Evolutionary conservation across 495 filamentous ascomycete species (phyloP).

Genomic region (Schizothecium vesticola): DNA sequence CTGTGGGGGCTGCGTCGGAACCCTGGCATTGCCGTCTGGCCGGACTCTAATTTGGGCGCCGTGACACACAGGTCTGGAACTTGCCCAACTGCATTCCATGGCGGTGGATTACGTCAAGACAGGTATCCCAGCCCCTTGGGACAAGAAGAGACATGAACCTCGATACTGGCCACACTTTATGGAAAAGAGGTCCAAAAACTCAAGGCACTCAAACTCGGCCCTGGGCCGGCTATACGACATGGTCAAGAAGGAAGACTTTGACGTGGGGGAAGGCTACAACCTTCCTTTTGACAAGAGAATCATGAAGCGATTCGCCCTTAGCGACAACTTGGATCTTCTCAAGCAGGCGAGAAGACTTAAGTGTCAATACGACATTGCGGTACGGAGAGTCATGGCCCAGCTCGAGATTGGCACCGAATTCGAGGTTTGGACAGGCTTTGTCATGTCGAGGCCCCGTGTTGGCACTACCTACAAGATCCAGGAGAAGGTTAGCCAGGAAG

Average conservation of each 20-base stretch:
- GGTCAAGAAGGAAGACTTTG: constrained; percentile 41
- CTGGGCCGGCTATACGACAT: constrained; percentile 81
- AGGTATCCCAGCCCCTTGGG: constrained; percentile 68
- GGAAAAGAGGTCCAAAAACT: constrained; percentile 57
- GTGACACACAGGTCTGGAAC: constrained; percentile 49
- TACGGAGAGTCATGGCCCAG: constrained; percentile 79
- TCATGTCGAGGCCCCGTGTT: constrained; percentile 61
- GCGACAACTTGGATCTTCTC: constrained; percentile 41
- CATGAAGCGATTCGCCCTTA: constrained; percentile 54
- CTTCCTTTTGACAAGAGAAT: constrained; percentile 74
- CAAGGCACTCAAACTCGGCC: constrained; percentile 64
- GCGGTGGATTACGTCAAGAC: constrained; percentile 94
- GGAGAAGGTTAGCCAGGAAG: constrained; percentile 69
- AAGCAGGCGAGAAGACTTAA: constrained; percentile 63
- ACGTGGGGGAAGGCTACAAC: constrained; percentile 66
- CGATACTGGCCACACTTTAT: constrained; percentile 82
- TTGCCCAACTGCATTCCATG: constrained; percentile 79
- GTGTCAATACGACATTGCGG: constrained; percentile 64
- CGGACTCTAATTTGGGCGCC: background rate
- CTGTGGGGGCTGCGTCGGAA: too few relatives aligned
- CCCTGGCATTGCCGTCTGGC: constrained; percentile 12
- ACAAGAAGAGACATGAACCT: constrained; percentile 48
- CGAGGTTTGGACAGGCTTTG: constrained; percentile 82
- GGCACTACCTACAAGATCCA: constrained; percentile 77
- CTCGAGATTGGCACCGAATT: constrained; percentile 85